A percentile compares a stretch with the other conserved stretches of the same genome.
Conservation (phyloP, 192 early-diverging fungal genomes). For the Geosiphon pyriformis region DNA sequence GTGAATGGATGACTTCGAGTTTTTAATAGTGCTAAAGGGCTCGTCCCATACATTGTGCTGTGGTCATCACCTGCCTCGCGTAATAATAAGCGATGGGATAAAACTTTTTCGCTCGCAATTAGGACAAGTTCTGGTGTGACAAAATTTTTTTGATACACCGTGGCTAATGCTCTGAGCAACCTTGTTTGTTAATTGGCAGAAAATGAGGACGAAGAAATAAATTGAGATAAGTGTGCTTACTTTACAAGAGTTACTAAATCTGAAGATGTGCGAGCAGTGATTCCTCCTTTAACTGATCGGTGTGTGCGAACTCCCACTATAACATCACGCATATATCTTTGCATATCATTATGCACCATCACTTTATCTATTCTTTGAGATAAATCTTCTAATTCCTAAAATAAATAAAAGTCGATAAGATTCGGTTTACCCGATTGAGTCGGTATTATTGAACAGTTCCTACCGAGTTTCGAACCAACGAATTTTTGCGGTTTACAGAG, state of each 20-base stretch:
- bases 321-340: conserved; percentile 52
- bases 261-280: conserved; percentile 46
- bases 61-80: conserved; percentile 11
- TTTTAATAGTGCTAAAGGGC: neutral
- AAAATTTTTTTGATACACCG: conserved; percentile 43
- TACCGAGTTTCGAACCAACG: neutral
- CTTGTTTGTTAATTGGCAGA: no score
- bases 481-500: neutral
- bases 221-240: no score
- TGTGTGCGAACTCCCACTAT: conserved; percentile 54
- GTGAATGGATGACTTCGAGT: neutral
- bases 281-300: conserved; percentile 44
- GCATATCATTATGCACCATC: conserved; percentile 47
- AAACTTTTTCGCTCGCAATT: conserved; percentile 53
- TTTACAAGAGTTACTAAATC: conserved; percentile 48
- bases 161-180: conserved; percentile 46
- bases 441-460: neutral
- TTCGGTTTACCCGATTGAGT: neutral
- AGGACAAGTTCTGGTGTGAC: conserved; percentile 49
- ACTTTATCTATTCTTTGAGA: conserved; percentile 37
- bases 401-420: neutral
- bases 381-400: conserved; percentile 48
- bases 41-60: conserved; percentile 24
- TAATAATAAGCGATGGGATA: conserved; percentile 45
- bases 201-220: no score